Evolutionary conservation across 805 yeast species (phyloP).

Genomic region (Wickerhamomyces alni): DNA sequence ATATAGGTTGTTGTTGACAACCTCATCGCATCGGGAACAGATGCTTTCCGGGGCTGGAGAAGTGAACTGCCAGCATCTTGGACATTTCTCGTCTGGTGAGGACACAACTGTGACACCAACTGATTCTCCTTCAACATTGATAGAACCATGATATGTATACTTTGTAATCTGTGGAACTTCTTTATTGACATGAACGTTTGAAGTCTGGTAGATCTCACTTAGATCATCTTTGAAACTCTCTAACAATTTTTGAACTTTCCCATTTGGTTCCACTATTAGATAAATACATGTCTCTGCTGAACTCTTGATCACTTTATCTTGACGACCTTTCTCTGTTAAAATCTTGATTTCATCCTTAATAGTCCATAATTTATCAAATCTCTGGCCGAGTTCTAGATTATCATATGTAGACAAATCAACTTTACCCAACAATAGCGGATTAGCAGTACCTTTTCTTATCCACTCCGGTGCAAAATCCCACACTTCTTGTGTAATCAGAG

Average conservation of each 20-base stretch:
- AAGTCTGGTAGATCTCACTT: slow-evolving; percentile 56
- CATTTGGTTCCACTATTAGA: slow-evolving; percentile 22
- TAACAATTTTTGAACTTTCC: slow-evolving; percentile 8
- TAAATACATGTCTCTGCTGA: slow-evolving; percentile 53
- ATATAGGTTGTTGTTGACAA: slow-evolving; percentile 6
- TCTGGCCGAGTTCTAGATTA: slow-evolving; percentile 29
- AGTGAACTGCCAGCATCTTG: slow-evolving; percentile 88
- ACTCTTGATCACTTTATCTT: slow-evolving; percentile 41
- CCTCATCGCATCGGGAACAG: slow-evolving; percentile 61
- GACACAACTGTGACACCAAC: slow-evolving; percentile 35
- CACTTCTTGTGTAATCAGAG: slow-evolving; percentile 80
- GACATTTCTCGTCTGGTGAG: slow-evolving; percentile 61
- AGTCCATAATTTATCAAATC: slow-evolving; percentile 40
- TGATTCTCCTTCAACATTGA: slow-evolving; percentile 24
- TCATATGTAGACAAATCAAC: slow-evolving; percentile 21
- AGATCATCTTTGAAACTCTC: slow-evolving; percentile 32
- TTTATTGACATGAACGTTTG: slow-evolving; percentile 41
- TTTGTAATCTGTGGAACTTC: slow-evolving; percentile 6
- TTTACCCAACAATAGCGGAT: slow-evolving; percentile 16
- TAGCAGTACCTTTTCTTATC: slow-evolving; percentile 11
- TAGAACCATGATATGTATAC: slow-evolving; percentile 25
- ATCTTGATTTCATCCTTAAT: slow-evolving; percentile 45
- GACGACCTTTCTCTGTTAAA: slow-evolving; percentile 51
- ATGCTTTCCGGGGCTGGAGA: slow-evolving; percentile 44
- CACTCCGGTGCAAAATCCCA: slow-evolving; percentile 54